These are phyloP conservation scores for Macadamia integrifolia DNA, from an alignment of 164 flowering plant species.

Conservation along the genomic window DNA sequence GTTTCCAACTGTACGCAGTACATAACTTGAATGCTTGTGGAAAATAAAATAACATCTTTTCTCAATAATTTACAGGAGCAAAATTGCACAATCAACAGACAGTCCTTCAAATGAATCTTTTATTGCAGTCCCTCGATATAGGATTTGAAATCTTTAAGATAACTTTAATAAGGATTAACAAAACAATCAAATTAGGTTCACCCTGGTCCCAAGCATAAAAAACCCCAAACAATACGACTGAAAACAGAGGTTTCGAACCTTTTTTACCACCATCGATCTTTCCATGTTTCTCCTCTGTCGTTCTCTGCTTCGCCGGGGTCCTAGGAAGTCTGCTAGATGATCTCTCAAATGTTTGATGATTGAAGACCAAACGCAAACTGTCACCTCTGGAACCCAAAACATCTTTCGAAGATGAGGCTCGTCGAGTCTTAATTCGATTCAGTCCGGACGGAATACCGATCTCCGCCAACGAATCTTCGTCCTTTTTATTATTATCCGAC, in stretches of 20 bases:
- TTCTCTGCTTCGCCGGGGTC: conserved; percentile 27
- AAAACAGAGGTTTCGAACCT: conserved; percentile 18
- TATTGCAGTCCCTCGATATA: too few relatives aligned
- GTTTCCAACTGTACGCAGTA: too few relatives aligned
- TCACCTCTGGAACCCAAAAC: conserved; percentile 12
- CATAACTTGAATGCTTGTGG: too few relatives aligned
- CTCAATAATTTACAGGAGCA: too few relatives aligned
- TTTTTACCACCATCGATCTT: conserved; percentile 16
- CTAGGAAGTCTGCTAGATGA: conserved; percentile 15
- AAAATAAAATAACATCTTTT: too few relatives aligned
- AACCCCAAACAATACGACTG: too few relatives aligned
- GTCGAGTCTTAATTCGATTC: conserved; percentile 57
- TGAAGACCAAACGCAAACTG: conserved; percentile 14
- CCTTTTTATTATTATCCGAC: conserved; percentile 18
- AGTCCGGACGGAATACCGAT: conserved; percentile 55
- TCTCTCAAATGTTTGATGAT: conserved; percentile 7
- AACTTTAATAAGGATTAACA: too few relatives aligned
- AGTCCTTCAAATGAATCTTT: too few relatives aligned
- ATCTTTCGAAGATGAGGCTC: conserved; percentile 14
- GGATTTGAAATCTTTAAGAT: too few relatives aligned
- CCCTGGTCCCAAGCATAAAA: too few relatives aligned
- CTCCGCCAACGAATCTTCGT: conserved; percentile 18
- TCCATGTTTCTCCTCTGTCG: conserved; percentile 15
- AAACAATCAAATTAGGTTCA: too few relatives aligned
- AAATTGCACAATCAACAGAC: too few relatives aligned